Percentiles rank a stretch among this genome's conserved stretches.
These are phyloP conservation scores for Solanum ahanhuiri DNA, from an alignment of 257 asterid genomes.

Conservation along the genomic window DNA sequence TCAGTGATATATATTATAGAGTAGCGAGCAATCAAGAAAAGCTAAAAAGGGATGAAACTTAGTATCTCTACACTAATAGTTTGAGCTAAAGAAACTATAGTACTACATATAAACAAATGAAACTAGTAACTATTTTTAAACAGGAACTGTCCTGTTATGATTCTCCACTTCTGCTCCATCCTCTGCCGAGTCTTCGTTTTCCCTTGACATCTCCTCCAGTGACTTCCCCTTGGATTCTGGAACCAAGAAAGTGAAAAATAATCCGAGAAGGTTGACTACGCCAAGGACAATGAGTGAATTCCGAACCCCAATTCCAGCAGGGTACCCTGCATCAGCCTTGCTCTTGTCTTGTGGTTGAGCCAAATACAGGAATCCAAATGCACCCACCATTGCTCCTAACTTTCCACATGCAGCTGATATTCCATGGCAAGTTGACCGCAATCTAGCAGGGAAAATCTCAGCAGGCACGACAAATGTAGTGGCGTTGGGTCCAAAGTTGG, in stretches of 20 bases:
- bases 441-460: background rate
- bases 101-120: background rate
- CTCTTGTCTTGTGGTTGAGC: conserved; percentile 41
- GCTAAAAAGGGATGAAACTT: background rate
- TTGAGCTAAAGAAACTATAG: background rate
- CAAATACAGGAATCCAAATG: conserved; percentile 52
- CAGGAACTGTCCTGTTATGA: background rate
- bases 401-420: conserved; percentile 62
- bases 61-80: background rate
- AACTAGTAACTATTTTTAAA: background rate
- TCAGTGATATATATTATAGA: background rate
- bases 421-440: conserved; percentile 22
- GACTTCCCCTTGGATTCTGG: conserved; percentile 59
- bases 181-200: conserved; percentile 12
- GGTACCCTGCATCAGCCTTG: conserved; percentile 51
- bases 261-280: conserved; percentile 29
- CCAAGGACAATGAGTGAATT: conserved; percentile 47
- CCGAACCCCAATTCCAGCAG: conserved; percentile 47
- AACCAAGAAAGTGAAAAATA: conserved; percentile 42
- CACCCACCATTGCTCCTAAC: conserved; percentile 60
- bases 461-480: background rate
- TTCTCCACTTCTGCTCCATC: background rate
- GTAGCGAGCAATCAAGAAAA: no score
- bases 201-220: conserved; percentile 42
- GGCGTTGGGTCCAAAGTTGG: conserved; percentile 2